These are phyloP conservation scores for Camellia granthamiana DNA, from an alignment of 148 eudicot genomes.

Conservation along the genomic window DNA sequence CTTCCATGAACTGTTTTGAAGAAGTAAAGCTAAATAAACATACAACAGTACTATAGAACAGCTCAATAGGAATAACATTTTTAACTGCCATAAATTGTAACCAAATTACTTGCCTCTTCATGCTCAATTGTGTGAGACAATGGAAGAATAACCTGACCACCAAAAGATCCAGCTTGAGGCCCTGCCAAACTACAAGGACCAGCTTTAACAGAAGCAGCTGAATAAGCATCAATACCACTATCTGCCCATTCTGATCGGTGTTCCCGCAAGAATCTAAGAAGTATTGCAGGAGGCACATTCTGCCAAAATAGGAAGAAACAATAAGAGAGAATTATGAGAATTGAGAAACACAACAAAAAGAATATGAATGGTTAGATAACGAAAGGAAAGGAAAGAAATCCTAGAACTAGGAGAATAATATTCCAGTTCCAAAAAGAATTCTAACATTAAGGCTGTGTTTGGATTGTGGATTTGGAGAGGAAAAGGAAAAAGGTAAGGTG, in stretches of 20 bases:
- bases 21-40: slow-evolving; percentile 6
- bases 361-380: not conserved
- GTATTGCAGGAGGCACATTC: slow-evolving; percentile 81
- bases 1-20: slow-evolving; percentile 80
- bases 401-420: not conserved
- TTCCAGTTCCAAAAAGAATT: not conserved
- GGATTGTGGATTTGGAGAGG: no score
- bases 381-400: not conserved
- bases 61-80: not conserved
- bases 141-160: slow-evolving; percentile 90
- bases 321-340: not conserved
- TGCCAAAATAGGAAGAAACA: slow-evolving; percentile 25
- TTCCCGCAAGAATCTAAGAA: slow-evolving; percentile 70
- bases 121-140: slow-evolving; percentile 87
- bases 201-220: slow-evolving; percentile 78
- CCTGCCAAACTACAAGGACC: slow-evolving; percentile 72
- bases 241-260: slow-evolving; percentile 98
- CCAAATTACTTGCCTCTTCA: slow-evolving; percentile 64
- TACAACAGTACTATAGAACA: not conserved
- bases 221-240: slow-evolving; percentile 80
- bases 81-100: not conserved
- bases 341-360: not conserved
- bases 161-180: slow-evolving; percentile 61
- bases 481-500: no score
- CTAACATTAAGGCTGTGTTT: no score